Conservation (phyloP, 495 filamentous ascomycete genomes). For the Lepidopterella palustris region DNA sequence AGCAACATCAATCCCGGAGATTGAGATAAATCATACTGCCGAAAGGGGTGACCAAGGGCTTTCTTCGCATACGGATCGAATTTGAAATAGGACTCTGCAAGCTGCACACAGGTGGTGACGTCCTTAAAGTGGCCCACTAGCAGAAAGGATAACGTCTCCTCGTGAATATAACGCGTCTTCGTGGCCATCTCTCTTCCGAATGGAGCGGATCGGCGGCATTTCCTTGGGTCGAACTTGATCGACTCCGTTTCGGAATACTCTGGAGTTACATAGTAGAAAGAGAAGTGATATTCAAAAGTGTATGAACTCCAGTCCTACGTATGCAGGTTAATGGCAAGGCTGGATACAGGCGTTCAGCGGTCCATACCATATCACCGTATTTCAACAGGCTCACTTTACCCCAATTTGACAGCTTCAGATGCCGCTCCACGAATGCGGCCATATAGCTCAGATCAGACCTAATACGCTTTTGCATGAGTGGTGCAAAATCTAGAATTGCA, state of each 20-base stretch:
- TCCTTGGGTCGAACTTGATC: background rate
- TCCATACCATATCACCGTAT: background rate
- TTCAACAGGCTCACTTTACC: background rate
- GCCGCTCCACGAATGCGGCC: constrained; percentile 4
- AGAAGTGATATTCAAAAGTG: constrained; percentile 13
- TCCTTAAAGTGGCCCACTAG: constrained; percentile 5
- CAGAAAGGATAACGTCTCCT: constrained; percentile 5
- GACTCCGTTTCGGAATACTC: background rate
- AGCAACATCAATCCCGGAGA: constrained; percentile 5
- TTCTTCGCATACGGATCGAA: constrained; percentile 1
- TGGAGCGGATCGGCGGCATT: constrained; percentile 3
- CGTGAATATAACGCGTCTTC: constrained; percentile 3
- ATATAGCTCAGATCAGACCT: constrained; percentile 5
- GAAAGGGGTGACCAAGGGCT: background rate
- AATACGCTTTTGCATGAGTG: background rate
- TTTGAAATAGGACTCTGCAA: constrained; percentile 9
- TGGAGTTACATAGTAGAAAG: constrained; percentile 5
- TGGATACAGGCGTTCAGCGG: background rate
- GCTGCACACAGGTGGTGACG: constrained; percentile 5
- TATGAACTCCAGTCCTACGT: constrained; percentile 2
- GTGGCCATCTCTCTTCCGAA: constrained; percentile 5
- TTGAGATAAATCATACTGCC: background rate
- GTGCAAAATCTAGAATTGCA: background rate
- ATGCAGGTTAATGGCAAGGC: background rate
- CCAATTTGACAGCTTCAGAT: constrained; percentile 4